Evolutionary conservation across 2,329 filamentous ascomycete genomes (phyloP).

Genomic region (Pseudogymnoascus sp.): DNA sequence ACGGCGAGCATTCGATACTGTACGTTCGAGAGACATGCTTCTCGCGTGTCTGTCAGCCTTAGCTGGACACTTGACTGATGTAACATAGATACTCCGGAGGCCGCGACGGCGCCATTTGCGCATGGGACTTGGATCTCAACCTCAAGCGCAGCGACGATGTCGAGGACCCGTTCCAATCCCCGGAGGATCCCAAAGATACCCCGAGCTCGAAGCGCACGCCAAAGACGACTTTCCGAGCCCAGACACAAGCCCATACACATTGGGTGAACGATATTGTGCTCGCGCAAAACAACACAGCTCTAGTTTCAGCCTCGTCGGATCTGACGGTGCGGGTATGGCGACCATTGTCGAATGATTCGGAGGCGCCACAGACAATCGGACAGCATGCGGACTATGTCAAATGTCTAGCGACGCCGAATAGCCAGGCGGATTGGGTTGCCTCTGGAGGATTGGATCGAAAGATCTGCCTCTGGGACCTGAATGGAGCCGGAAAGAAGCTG

Average conservation of each 20-base stretch:
- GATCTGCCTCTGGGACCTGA: conserved; percentile 89
- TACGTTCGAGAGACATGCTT: conserved; percentile 40
- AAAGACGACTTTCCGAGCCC: conserved; percentile 49
- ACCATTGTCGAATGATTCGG: conserved; percentile 56
- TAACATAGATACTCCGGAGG: conserved; percentile 79
- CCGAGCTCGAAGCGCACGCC: conserved; percentile 35
- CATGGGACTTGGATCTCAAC: conserved; percentile 81
- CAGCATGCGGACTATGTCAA: conserved; percentile 96
- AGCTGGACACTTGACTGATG: conserved; percentile 19
- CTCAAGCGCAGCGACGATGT: conserved; percentile 33
- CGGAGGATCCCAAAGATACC: conserved; percentile 21
- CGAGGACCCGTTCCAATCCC: conserved; percentile 27
- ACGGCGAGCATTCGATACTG: conserved; percentile 77
- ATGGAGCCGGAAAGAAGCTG: conserved; percentile 75
- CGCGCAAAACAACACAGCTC: conserved; percentile 54
- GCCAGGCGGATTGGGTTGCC: conserved; percentile 74
- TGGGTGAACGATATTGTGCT: conserved; percentile 72
- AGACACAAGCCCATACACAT: conserved; percentile 68
- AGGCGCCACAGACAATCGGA: conserved; percentile 73
- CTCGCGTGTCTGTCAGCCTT: neutral
- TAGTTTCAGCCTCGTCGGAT: conserved; percentile 68
- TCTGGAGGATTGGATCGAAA: conserved; percentile 90
- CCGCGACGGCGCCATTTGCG: conserved; percentile 89
- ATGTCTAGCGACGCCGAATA: conserved; percentile 72
- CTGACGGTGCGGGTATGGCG: conserved; percentile 72